Evolutionary conservation across 441 rosid species (phyloP), one percentile per base, ranked within the genome.

Genomic region (Syzygium malaccense): DNA sequence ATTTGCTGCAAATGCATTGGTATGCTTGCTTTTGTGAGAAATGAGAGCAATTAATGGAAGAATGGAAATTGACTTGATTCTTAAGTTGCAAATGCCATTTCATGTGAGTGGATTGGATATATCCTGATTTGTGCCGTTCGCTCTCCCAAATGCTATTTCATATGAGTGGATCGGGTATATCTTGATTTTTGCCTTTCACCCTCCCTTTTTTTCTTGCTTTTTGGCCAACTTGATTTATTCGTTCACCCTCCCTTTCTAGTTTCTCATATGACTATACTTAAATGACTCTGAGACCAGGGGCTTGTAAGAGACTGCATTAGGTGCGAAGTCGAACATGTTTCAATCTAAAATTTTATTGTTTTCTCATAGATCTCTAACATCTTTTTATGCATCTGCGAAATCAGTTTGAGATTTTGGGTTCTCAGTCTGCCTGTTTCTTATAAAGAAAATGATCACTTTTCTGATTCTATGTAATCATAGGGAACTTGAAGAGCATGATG

Each of bases 1-100:
- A 96, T 91, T 90, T 96, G 92, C 89, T 97, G 91, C 99, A 97
- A 93, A 96, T 97, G 91, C 99, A 97, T 89, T 96, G 99, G 99
- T 96, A 94, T 71, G 80, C 80, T 71, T 71, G 48, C 49, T 28
- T 68, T 18, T 68, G 79, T 68, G 37, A 68, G 79, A 68, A 11
- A 33, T 33, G 48, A 68, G 26, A 68, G 79, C 48, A 33, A 37
- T 71, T 49, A 37, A 71, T 10, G 14, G 49, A 71, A 71, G 49
- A 71, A 71, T 71, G 80, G 10, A 19, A 37, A 71, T 54, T 71
- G 80, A 19, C 33, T 37, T 71, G 49, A 56, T 86, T 60, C 75
- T 32, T 87, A n/a, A 51, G 26, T 26, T 32, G 66, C 0, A 28
- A 37, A 19, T 32, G 49, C 1, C 79, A 71, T 33, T 71, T 20